Base-by-base conservation (phyloP, 805 yeast genomes). In the Teunomyces kruisii region DNA sequence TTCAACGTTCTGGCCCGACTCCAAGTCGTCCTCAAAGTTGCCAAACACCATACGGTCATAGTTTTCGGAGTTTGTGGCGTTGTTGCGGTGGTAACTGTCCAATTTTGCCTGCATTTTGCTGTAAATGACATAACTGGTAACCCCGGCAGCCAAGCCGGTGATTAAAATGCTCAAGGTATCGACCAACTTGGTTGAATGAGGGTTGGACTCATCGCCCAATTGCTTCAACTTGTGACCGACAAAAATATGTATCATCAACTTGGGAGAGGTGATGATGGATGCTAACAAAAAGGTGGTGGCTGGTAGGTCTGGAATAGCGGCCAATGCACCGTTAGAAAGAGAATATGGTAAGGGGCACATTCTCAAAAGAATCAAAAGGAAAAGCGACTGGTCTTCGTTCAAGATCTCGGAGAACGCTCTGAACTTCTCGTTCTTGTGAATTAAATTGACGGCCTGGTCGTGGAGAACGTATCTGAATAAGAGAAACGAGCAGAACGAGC, bases 261-360 rank as follows among this genome's bases (percentile, higher is more conserved):
- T 94, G 6, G 98, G 98, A 0, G 96, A 80, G 1, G 96, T 81
- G 28, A 88, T 61, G 0, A 81, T 51, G 17, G 90, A 84, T 0
- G 97, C 96, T 27, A 83, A 57, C 2, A 83, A 68, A 61, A 86
- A 92, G 19, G 82, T 80, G 33, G 64, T 49, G 1, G 83, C 67
- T 0, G 84, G 72, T 9, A 92, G 74, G 13, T 88, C 86, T 0
- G 95, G 96, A 10, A 92, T 79, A 1, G 95, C 84, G 8, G 96
- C 94, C 52, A 94, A 73, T 0, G 96, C 97, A 3, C 97, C 97
- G 57, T 92, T 92, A 0, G 94, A 84, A 27, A 92, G 69, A 2
- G 97, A 89, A 61, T 90, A 94, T 0, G 98, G 98, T 56, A 92
- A 76, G 0, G 99, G 99, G 54, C 97, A 89, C 46, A 92, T 64